phyloP scores from a whole-genome alignment of 257 asterid genomes.

The Ophiorrhiza pumila region DNA sequence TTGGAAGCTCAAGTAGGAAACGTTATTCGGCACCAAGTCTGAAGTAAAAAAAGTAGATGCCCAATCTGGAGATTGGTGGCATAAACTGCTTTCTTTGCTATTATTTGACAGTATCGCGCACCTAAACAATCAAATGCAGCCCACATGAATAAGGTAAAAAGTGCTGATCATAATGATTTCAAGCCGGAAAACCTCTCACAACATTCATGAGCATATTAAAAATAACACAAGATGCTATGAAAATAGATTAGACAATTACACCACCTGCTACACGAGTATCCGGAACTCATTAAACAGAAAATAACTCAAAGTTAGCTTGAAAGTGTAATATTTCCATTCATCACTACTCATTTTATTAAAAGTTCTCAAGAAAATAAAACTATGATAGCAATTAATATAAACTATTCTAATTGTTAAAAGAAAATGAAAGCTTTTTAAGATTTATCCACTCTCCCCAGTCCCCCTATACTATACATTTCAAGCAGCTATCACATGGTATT shows the following conservation, averaged over 20 bases:
- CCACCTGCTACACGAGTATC: neutral
- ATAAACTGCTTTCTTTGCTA: neutral
- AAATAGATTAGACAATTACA: neutral
- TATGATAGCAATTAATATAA: neutral
- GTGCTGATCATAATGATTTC: neutral
- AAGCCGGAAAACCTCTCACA: neutral
- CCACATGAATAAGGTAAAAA: neutral
- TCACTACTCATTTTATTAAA: constrained; percentile 3
- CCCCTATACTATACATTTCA: constrained; percentile 26
- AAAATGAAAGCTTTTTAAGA: neutral
- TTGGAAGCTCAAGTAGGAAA: neutral
- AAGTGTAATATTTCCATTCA: constrained; percentile 9
- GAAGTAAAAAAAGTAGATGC: too few relatives aligned
- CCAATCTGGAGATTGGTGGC: neutral
- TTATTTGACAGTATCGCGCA: neutral
- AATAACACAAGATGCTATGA: neutral
- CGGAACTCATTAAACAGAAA: neutral
- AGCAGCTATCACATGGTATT: constrained; percentile 1
- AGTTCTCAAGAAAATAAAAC: neutral
- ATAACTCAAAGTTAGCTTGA: neutral
- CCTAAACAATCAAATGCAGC: neutral
- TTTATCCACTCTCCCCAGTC: constrained; percentile 8
- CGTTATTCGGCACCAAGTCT: neutral
- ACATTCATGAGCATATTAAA: too few relatives aligned
- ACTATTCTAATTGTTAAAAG: constrained; percentile 1